Evolutionary conservation across 768 basidiomycete species (phyloP).

Genomic region (Trametes meyenii): DNA sequence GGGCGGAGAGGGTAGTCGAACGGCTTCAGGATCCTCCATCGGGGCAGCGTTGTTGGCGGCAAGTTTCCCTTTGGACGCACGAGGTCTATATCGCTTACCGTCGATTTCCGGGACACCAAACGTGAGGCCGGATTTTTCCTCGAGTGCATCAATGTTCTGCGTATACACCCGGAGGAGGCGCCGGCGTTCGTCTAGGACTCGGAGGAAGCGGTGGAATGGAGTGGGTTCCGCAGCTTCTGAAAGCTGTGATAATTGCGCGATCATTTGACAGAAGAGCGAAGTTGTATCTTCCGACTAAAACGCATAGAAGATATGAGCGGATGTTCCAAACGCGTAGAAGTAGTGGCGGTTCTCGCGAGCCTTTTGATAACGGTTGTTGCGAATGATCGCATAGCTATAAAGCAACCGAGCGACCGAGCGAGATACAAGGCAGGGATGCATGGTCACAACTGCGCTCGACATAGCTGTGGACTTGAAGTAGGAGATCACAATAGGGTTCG

Average conservation of each 20-base stretch:
- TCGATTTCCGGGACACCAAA: slow-evolving; percentile 81
- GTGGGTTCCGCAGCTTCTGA: slow-evolving; percentile 77
- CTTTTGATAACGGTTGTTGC: neutral
- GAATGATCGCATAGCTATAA: too few species aligned
- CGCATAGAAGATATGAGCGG: neutral
- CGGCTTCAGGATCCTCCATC: slow-evolving; percentile 2
- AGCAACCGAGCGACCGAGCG: too few species aligned
- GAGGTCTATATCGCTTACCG: slow-evolving; percentile 55
- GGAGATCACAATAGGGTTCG: too few species aligned
- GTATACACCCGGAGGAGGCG: slow-evolving; percentile 86
- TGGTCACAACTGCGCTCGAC: too few species aligned
- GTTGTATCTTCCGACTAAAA: slow-evolving; percentile 73
- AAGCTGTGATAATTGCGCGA: slow-evolving; percentile 76
- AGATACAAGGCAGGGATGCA: too few species aligned
- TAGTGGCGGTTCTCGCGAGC: neutral
- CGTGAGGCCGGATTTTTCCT: slow-evolving; percentile 82
- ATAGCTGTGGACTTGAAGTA: too few species aligned
- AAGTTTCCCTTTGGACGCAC: slow-evolving; percentile 42
- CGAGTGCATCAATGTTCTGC: slow-evolving; percentile 92
- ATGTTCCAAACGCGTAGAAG: neutral
- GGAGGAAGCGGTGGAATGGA: slow-evolving; percentile 76
- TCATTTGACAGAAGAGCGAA: slow-evolving; percentile 85
- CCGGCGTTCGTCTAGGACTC: slow-evolving; percentile 72
- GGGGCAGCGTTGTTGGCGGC: slow-evolving; percentile 14
- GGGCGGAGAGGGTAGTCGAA: slow-evolving; percentile 54